Base-by-base conservation (phyloP, 2,329 filamentous ascomycete species). In the Curvularia verruculosa region DNA sequence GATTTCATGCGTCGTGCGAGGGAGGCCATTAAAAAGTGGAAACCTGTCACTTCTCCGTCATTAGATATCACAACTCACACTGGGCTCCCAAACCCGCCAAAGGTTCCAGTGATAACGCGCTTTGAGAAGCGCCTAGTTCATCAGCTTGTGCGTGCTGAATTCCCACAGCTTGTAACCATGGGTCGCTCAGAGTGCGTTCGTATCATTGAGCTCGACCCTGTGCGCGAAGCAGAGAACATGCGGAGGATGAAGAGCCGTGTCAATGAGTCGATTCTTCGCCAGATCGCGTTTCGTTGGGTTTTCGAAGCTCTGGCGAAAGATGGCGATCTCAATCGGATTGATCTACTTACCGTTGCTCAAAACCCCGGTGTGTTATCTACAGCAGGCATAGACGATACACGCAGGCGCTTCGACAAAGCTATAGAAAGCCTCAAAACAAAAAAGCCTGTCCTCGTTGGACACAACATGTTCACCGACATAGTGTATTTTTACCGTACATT, bases 81-180 rank as follows among this genome's bases (percentile, higher is more conserved):
- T 10, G 73, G 72, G 3, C 54, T 67, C 5, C 39, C 59, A 23
- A 53, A 59, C 2, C 56, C 58, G 31, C 65, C 71, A 3, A 10
- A 26, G 2, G 36, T 59, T 1, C 59, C 56, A 18, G 59, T 55
- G 18, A 74, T 77, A 13, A 71, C 60, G 15, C 66, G 81, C 0
- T 89, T 84, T 64, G 87, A 90, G 68, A 85, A 87, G 69, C 81
- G 85, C 31, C 78, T 90, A 5, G 81, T 90, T 0, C 85, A 90
- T 67, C 87, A 89, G 64, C 77, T 89, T 12, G 81, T 90, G n/a
- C 81, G 85, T 12, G 82, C 81, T 13, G 87, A 89, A 61, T 90
- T 81, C 46, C 81, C 82, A 1, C 67, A 78, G 8, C 69, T 81
- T 10, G 72, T 79, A 10, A 76, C 78, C n/a, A 64, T 82, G 19